Percentiles rank a stretch among this genome's conserved stretches.
phyloP scores from a whole-genome alignment of 805 yeast species.

The Zygosaccharomyces kombuchaensis region DNA sequence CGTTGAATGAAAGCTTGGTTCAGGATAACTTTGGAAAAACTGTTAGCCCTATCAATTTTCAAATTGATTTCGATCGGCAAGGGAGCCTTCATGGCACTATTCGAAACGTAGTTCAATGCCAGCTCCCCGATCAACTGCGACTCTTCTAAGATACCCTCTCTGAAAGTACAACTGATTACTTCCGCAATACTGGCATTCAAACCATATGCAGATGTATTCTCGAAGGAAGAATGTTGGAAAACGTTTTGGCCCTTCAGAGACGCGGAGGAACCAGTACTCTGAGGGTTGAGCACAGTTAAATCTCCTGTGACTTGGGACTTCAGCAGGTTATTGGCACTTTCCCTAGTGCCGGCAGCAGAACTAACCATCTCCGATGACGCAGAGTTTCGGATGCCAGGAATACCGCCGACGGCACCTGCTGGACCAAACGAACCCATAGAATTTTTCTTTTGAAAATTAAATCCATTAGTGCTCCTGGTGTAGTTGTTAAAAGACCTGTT shows the following conservation, averaged over 20 bases:
- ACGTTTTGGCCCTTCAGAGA: slow-evolving; percentile 25
- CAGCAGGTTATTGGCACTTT: slow-evolving; percentile 10
- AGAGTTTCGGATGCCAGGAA: slow-evolving; percentile 1
- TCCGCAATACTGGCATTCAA: slow-evolving; percentile 85
- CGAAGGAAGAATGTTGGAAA: slow-evolving; percentile 44
- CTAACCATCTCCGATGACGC: slow-evolving; percentile 8
- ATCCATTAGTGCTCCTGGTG: slow-evolving; percentile 33
- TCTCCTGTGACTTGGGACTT: slow-evolving; percentile 32
- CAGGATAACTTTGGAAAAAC: slow-evolving; percentile 44
- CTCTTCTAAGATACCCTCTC: slow-evolving; percentile 56
- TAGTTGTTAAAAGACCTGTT: slow-evolving; percentile 36
- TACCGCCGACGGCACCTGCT: slow-evolving; percentile 2
- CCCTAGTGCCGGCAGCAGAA: slow-evolving; percentile 7
- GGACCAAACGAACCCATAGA: slow-evolving; percentile 6
- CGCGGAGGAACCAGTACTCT: slow-evolving; percentile 41
- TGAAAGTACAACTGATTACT: slow-evolving; percentile 67
- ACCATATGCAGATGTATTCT: slow-evolving; percentile 49
- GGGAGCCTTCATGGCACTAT: slow-evolving; percentile 22
- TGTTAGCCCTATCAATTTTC: slow-evolving; percentile 40
- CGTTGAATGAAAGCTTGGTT: slow-evolving; percentile 53
- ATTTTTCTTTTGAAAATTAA: slow-evolving; percentile 19
- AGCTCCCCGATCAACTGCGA: slow-evolving; percentile 79
- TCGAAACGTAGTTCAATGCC: slow-evolving; percentile 63
- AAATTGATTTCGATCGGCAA: slow-evolving; percentile 44
- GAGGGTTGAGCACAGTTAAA: slow-evolving; percentile 38